A percentile compares a stretch with the other conserved stretches of the same genome.
Evolutionary conservation across 257 asterid species (phyloP).

Genomic region (Pogostemon cablin): DNA sequence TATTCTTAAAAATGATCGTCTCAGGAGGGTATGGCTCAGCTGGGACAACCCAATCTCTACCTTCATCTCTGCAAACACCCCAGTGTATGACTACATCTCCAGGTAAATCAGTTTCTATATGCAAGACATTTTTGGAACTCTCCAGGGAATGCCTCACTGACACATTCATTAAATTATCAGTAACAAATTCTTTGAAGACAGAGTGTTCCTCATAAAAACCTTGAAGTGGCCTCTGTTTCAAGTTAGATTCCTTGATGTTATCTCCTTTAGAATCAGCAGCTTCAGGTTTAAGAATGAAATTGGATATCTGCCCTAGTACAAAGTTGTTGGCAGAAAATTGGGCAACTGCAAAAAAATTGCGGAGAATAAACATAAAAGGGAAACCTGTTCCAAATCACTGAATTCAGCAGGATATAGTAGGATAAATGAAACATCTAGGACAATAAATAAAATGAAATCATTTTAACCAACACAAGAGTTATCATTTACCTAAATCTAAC

Average conservation of each 20-base stretch:
- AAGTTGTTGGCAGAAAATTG: background rate
- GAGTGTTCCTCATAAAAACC: conserved; percentile 75
- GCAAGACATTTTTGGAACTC: conserved; percentile 55
- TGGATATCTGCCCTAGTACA: conserved; percentile 55
- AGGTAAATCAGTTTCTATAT: conserved; percentile 84
- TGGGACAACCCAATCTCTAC: conserved; percentile 80
- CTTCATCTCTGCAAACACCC: conserved; percentile 78
- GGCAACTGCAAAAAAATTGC: conserved; percentile 17
- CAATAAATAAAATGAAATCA: background rate
- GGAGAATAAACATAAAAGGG: background rate
- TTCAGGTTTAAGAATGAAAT: conserved; percentile 56
- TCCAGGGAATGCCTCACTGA: conserved; percentile 60
- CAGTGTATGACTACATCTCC: conserved; percentile 88
- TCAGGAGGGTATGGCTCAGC: conserved; percentile 75
- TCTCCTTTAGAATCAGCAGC: conserved; percentile 46
- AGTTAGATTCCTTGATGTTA: conserved; percentile 34
- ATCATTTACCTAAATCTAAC: conserved; percentile 10
- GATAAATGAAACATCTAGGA: background rate
- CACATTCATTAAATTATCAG: conserved; percentile 56
- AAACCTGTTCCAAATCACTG: conserved; percentile 21
- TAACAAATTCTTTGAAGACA: conserved; percentile 60
- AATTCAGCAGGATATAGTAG: conserved; percentile 7
- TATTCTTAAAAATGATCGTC: conserved; percentile 72
- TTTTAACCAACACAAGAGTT: conserved; percentile 11
- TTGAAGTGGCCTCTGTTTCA: conserved; percentile 49